Percentiles rank a stretch among this genome's conserved stretches.
phyloP scores from a whole-genome alignment of 176 grass and related monocot genomes.

The Rhynchospora pubera region DNA sequence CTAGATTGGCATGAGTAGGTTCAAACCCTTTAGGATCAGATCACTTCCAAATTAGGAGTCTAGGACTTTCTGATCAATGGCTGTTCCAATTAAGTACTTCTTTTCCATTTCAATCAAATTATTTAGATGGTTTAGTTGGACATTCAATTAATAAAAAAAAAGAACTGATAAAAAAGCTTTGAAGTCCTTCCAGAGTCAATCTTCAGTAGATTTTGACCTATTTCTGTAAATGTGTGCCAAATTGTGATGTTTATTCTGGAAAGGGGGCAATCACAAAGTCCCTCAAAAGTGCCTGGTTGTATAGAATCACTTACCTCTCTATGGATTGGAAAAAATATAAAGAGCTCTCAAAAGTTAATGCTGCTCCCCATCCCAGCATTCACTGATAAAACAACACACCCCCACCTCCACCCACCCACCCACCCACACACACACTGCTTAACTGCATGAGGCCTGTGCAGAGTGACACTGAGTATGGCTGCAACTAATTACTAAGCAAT shows the following conservation, averaged over 20 bases:
- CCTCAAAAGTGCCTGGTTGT: background rate
- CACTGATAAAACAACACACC: too few relatives aligned
- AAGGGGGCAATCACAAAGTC: background rate
- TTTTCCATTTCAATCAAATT: background rate
- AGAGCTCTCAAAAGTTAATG: too few relatives aligned
- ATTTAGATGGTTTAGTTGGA: background rate
- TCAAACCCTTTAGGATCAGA: background rate
- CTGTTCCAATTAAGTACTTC: background rate
- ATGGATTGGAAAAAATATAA: background rate
- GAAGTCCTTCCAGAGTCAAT: background rate
- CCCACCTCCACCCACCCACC: too few relatives aligned
- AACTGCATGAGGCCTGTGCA: too few relatives aligned
- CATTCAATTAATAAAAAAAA: too few relatives aligned
- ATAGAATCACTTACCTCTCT: background rate
- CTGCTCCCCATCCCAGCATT: too few relatives aligned
- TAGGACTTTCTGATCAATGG: too few relatives aligned
- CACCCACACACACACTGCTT: too few relatives aligned
- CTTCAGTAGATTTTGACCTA: background rate
- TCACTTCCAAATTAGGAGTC: background rate
- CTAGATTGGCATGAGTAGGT: background rate
- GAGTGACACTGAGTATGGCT: background rate
- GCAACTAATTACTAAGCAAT: background rate
- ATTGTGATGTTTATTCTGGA: background rate
- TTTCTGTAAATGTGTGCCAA: background rate
- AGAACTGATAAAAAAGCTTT: background rate